Percentiles rank a stretch among this genome's conserved stretches.
These are phyloP conservation scores for Aspergillus caelatus DNA, from an alignment of 2,329 filamentous ascomycete genomes.

Conservation along the genomic window DNA sequence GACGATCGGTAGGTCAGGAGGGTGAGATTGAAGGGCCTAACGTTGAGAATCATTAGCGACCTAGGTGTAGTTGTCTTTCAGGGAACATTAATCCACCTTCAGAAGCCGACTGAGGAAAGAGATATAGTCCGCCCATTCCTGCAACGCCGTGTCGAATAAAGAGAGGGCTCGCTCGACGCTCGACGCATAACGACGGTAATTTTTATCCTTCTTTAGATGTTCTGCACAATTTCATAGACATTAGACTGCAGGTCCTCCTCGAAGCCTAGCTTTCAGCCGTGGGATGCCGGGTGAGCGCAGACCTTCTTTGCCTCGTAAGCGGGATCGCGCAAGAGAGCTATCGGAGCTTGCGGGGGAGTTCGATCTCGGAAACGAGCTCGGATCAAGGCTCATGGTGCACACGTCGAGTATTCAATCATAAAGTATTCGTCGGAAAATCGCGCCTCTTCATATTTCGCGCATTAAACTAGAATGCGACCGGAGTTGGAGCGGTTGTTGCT, in stretches of 20 bases:
- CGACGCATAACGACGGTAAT: constrained; percentile 84
- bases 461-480: constrained; percentile 19
- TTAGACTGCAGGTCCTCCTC: neutral
- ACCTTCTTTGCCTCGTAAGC: constrained; percentile 78
- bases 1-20: constrained; percentile 69
- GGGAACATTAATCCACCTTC: constrained; percentile 63
- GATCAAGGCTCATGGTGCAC: constrained; percentile 48
- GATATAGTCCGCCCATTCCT: constrained; percentile 99
- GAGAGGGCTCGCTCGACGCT: constrained; percentile 84
- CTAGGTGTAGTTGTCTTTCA: neutral
- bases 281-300: constrained; percentile 35
- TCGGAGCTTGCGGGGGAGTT: constrained; percentile 81
- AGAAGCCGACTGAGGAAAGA: constrained; percentile 89
- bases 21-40: constrained; percentile 85
- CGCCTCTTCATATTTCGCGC: constrained; percentile 41
- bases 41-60: constrained; percentile 1
- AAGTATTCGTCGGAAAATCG: constrained; percentile 22
- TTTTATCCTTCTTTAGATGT: constrained; percentile 60
- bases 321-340: constrained; percentile 77
- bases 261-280: neutral
- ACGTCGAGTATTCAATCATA: constrained; percentile 28
- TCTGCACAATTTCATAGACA: constrained; percentile 25
- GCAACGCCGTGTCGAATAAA: constrained; percentile 87
- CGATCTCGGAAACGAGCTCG: constrained; percentile 44
- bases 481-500: constrained; percentile 9